Evolutionary conservation across 306 rosid genomes (phyloP).

Genomic region (Prunus campanulata): DNA sequence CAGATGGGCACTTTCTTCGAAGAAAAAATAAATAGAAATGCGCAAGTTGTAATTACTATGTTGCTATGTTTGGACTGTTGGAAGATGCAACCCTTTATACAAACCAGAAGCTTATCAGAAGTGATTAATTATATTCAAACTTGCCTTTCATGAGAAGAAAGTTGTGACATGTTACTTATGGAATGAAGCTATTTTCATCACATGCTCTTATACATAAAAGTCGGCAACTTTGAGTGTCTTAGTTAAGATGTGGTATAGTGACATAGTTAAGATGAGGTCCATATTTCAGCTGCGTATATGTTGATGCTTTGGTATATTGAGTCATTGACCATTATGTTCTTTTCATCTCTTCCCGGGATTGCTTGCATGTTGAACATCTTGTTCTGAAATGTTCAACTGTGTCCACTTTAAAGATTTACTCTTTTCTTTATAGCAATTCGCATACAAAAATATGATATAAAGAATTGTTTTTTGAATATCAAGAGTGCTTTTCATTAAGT

Average conservation of each 20-base stretch:
- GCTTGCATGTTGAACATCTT: not conserved
- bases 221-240: not conserved
- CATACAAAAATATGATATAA: not conserved
- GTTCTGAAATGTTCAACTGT: not conserved
- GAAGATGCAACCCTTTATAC: constrained; percentile 2
- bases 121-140: not conserved
- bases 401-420: not conserved
- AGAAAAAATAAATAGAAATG: not conserved
- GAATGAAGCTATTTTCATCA: not conserved
- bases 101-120: not conserved
- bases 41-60: not conserved
- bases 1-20: not conserved
- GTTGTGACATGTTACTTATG: not conserved
- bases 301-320: not conserved
- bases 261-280: not conserved
- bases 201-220: not conserved
- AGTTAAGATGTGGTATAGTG: not conserved
- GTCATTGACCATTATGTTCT: not conserved
- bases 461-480: not conserved
- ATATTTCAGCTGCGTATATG: not conserved
- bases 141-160: not conserved
- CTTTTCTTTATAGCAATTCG: not conserved
- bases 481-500: not conserved
- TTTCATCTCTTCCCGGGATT: not conserved
- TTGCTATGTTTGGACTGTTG: not conserved